A percentile compares a stretch with the other conserved stretches of the same genome.
phyloP scores from a whole-genome alignment of 768 basidiomycete species.

The Mycena vulgaris region DNA sequence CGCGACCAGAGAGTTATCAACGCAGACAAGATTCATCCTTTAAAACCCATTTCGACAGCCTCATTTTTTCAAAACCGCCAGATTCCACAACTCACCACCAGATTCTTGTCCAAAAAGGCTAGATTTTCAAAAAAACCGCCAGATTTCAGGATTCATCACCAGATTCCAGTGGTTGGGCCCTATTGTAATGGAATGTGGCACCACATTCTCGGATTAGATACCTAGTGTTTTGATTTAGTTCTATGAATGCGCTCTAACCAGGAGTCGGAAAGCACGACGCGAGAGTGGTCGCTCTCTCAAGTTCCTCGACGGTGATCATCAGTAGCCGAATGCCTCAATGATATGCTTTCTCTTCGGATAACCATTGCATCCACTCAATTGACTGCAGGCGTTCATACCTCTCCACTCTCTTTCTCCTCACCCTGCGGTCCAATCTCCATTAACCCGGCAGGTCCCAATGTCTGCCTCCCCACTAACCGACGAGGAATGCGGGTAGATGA shows the following conservation, averaged over 20 bases:
- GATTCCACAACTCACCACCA: too few species aligned
- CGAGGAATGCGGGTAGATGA: not conserved
- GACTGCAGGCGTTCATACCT: not conserved
- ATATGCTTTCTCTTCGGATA: constrained; percentile 2
- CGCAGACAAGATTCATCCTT: too few species aligned
- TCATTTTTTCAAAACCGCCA: too few species aligned
- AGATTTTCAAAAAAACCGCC: too few species aligned
- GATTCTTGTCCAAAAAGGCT: too few species aligned
- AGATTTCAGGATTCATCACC: too few species aligned
- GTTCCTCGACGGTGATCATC: constrained; percentile 1
- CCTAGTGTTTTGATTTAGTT: not conserved
- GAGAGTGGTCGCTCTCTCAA: not conserved
- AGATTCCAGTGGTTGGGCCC: too few species aligned
- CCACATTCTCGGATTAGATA: too few species aligned
- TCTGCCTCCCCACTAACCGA: not conserved
- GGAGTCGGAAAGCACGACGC: not conserved
- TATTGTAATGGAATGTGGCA: too few species aligned
- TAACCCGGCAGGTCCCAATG: not conserved
- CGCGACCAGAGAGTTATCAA: too few species aligned
- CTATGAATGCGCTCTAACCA: not conserved
- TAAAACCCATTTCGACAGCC: too few species aligned
- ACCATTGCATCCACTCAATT: not conserved
- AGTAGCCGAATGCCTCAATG: not conserved
- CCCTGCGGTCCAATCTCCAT: constrained; percentile 1
- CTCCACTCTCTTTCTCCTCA: constrained; percentile 2